phyloP scores from a whole-genome alignment of 371 early-diverging fungal species.

The Mortierella sp. region DNA sequence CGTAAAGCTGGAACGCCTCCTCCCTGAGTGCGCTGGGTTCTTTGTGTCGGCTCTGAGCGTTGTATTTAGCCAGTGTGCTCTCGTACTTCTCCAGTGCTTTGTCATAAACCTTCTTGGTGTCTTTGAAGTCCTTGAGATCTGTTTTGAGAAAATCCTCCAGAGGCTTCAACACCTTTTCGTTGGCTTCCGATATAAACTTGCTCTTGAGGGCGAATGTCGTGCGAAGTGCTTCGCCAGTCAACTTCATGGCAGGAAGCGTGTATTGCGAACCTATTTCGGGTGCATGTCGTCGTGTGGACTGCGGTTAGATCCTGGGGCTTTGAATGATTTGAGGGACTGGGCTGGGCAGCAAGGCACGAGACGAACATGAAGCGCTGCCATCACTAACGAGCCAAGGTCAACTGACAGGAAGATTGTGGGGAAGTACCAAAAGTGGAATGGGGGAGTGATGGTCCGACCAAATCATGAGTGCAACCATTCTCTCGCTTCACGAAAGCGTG shows the following conservation, averaged over 20 bases:
- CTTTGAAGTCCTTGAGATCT: constrained; percentile 70
- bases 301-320: not conserved
- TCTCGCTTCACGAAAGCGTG: not conserved
- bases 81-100: constrained; percentile 73
- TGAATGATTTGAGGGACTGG: too few species aligned
- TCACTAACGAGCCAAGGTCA: constrained; percentile 1
- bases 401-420: constrained; percentile 4
- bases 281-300: not conserved
- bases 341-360: constrained; percentile 14
- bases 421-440: not conserved
- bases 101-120: constrained; percentile 68
- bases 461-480: constrained; percentile 11
- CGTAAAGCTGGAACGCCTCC: constrained; percentile 76
- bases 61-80: constrained; percentile 66
- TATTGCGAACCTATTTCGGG: constrained; percentile 31
- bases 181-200: constrained; percentile 65
- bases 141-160: constrained; percentile 69
- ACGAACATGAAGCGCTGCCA: not conserved
- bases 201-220: constrained; percentile 40
- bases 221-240: constrained; percentile 39
- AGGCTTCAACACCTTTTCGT: constrained; percentile 70
- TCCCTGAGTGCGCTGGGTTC: constrained; percentile 74
- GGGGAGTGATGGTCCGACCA: not conserved
- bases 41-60: constrained; percentile 68
- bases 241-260: constrained; percentile 44